Percentiles rank a stretch among this genome's conserved stretches.
Evolutionary conservation across 2,329 filamentous ascomycete species (phyloP).

Genomic region (Calonectria henricotiae): DNA sequence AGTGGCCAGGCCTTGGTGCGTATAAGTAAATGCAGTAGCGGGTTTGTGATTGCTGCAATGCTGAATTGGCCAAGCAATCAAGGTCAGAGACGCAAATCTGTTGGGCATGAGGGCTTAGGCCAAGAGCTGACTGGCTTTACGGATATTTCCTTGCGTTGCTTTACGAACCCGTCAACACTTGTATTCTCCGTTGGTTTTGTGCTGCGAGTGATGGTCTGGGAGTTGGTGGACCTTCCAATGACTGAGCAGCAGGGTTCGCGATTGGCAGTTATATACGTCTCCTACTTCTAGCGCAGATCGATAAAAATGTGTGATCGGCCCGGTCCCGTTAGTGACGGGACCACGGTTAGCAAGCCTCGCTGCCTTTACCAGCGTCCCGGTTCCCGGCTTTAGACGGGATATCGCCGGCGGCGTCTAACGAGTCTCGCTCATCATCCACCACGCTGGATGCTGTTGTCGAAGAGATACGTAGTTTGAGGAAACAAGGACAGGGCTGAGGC

Average conservation of each 20-base stretch:
- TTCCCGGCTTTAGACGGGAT: conserved; percentile 6
- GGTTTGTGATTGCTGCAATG: background rate
- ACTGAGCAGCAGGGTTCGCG: background rate
- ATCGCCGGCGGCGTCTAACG: background rate
- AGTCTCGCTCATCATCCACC: background rate
- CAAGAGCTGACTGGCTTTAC: background rate
- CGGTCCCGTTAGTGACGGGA: conserved; percentile 7
- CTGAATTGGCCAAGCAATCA: background rate
- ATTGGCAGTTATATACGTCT: conserved; percentile 28
- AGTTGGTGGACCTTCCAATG: background rate
- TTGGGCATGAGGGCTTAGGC: background rate
- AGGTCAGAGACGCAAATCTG: background rate
- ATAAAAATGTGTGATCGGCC: conserved; percentile 25
- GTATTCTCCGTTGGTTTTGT: conserved; percentile 2
- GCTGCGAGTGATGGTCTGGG: background rate
- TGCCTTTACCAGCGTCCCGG: conserved; percentile 17
- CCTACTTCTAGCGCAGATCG: conserved; percentile 29
- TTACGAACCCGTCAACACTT: background rate
- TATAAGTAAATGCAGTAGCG: background rate
- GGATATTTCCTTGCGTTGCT: background rate
- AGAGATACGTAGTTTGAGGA: background rate
- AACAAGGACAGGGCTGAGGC: background rate
- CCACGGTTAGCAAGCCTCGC: conserved; percentile 17
- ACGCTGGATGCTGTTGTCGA: background rate
- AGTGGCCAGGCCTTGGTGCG: background rate